phyloP scores from a whole-genome alignment of 192 early-diverging fungal genomes.

The Gonapodya prolifera region DNA sequence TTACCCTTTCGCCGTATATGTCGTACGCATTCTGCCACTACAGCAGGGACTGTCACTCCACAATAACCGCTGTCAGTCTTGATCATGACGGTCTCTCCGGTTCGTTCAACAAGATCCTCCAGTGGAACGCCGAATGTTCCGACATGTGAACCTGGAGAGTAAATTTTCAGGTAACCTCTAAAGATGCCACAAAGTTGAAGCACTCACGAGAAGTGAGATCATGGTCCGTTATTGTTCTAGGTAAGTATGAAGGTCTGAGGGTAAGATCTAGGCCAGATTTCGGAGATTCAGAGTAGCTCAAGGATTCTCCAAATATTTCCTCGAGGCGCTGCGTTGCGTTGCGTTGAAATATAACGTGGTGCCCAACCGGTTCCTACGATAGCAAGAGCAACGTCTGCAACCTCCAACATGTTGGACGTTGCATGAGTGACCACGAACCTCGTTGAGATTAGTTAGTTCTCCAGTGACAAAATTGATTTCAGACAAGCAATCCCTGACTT shows the following conservation, averaged over 20 bases:
- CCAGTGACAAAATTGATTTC: neutral
- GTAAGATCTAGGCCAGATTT: neutral
- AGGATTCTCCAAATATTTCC: neutral
- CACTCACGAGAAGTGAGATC: neutral
- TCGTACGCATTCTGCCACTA: constrained; percentile 71
- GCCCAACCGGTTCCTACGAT: neutral
- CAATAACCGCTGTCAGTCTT: neutral
- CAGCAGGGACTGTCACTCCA: constrained; percentile 47
- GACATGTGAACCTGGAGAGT: constrained; percentile 11
- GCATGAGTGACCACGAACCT: too few relatives aligned
- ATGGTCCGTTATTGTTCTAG: neutral
- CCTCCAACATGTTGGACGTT: too few relatives aligned
- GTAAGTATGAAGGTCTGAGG: neutral
- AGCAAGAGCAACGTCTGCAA: too few relatives aligned
- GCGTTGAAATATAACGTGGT: neutral
- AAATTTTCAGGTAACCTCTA: too few relatives aligned
- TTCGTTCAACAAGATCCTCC: constrained; percentile 67
- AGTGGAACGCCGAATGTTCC: constrained; percentile 87
- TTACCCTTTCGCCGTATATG: constrained; percentile 63
- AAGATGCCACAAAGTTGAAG: too few relatives aligned
- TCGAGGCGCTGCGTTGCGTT: neutral
- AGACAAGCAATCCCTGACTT: neutral
- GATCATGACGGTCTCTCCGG: constrained; percentile 36
- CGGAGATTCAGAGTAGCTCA: neutral
- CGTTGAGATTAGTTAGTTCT: neutral